Base-by-base conservation (phyloP, 106 monocot genomes). In the Platanthera guangdongensis region DNA sequence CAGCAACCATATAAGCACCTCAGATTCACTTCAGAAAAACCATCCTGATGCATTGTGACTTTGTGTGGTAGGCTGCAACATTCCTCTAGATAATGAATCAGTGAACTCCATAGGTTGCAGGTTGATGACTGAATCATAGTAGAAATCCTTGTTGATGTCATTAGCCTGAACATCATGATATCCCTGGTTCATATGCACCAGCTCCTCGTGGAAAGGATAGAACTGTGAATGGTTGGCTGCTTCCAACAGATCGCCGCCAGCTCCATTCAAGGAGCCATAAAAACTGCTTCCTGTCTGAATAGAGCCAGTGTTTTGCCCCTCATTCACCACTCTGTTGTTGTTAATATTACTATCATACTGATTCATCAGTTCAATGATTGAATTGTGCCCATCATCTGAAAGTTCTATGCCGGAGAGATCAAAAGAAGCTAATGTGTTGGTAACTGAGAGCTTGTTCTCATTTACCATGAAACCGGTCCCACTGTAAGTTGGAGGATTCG, bases 321-420 rank as follows among this genome's bases (percentile, higher is more conserved):
- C 67, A 39, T 67, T 67, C 48, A 4, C 50, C 72, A 72, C 15
- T 49, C 14, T 7, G 10, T 12, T 51, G 32, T 55, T 57, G 39
- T 57, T 69, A 15, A 85, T 53, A 45, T 68, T 83, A 74, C 39
- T 81, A 11, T 95, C 90, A 18, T 92, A 95, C 55, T 85, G 74
- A 18, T 78, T 78, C 92, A 95, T 86, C 71, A 95, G 85, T 7
- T 88, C 90, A 32, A 71, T 76, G 52, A 92, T 90, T 2, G 83
- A 85, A 14, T 81, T 87, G 64, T 89, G 88, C 3, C 86, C 94
- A 25, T 94, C 90, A 3, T 71, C 73, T 8, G 91, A 70, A 15
- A 90, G 81, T 4, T 80, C 87, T 60, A 95, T 48, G 50, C 65
- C 64, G 0, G 84, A 82, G 15, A 81, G 13, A 49, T 51, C 6